Percentiles rank a stretch among this genome's conserved stretches.
Evolutionary conservation across 495 filamentous ascomycete species (phyloP).

Genomic region (Neurospora sp.): DNA sequence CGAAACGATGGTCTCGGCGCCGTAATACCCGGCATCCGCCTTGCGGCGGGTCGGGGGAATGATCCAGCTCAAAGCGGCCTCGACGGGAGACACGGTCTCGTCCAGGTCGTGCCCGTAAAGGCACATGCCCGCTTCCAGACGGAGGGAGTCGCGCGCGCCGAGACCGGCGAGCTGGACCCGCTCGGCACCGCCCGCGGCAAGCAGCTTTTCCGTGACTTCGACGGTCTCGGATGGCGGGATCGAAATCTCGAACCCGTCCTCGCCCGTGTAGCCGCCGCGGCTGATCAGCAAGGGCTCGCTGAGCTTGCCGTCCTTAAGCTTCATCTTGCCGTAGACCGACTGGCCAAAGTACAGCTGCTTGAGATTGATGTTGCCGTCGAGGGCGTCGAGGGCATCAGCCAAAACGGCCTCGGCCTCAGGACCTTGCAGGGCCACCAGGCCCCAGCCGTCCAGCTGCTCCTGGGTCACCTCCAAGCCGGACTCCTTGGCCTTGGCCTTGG

Average conservation of each 20-base stretch:
- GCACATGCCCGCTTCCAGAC: conserved; percentile 95
- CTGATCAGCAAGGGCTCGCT: conserved; percentile 61
- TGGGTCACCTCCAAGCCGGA: conserved; percentile 51
- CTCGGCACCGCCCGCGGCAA: conserved; percentile 49
- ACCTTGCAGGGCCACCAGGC: conserved; percentile 82
- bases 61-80: conserved; percentile 77
- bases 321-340: conserved; percentile 42
- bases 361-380: conserved; percentile 47
- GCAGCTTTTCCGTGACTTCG: conserved; percentile 49
- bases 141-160: conserved; percentile 81
- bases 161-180: conserved; percentile 72
- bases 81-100: conserved; percentile 78
- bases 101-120: conserved; percentile 96
- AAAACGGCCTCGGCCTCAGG: conserved; percentile 62
- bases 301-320: conserved; percentile 22
- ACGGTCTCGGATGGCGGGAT: conserved; percentile 53
- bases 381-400: conserved; percentile 38
- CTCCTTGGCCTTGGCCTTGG: conserved; percentile 46
- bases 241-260: conserved; percentile 96
- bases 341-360: conserved; percentile 71
- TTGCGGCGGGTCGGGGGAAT: conserved; percentile 66
- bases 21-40: conserved; percentile 57
- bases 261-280: conserved; percentile 89
- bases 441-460: conserved; percentile 50
- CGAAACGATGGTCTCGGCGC: conserved; percentile 57